These are phyloP conservation scores for Fusarium sp. DNA, from an alignment of 2,329 filamentous ascomycete species.

Conservation along the genomic window DNA sequence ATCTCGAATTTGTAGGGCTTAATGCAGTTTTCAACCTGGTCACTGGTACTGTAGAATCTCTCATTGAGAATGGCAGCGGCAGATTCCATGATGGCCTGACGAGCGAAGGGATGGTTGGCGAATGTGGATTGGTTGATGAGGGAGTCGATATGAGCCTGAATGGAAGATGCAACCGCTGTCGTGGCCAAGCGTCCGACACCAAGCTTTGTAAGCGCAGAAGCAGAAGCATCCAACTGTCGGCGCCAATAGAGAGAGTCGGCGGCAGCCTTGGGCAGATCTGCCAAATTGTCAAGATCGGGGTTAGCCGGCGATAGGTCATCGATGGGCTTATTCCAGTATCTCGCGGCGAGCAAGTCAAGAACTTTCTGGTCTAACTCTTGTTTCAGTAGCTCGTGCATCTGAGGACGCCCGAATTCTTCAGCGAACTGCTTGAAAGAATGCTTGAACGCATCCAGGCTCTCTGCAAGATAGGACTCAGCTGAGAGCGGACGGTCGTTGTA, in stretches of 20 bases:
- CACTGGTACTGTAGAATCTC: constrained; percentile 94
- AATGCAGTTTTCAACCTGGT: constrained; percentile 98
- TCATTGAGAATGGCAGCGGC: constrained; percentile 91
- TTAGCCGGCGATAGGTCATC: constrained; percentile 76
- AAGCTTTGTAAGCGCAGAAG: constrained; percentile 88
- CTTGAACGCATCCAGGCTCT: constrained; percentile 95
- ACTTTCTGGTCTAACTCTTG: constrained; percentile 93
- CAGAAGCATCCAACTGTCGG: constrained; percentile 91
- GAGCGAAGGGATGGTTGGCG: constrained; percentile 87
- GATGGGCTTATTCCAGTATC: constrained; percentile 97
- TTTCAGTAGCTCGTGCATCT: constrained; percentile 91
- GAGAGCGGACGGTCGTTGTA: constrained; percentile 97
- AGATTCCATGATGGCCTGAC: constrained; percentile 91
- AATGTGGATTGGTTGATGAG: constrained; percentile 86
- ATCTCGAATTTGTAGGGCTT: constrained; percentile 99
- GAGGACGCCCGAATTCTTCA: constrained; percentile 85
- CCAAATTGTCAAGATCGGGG: constrained; percentile 75
- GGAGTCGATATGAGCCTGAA: constrained; percentile 83
- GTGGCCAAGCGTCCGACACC: constrained; percentile 93
- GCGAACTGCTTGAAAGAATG: constrained; percentile 96
- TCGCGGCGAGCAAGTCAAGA: constrained; percentile 87
- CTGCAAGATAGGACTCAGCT: constrained; percentile 94
- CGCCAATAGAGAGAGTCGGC: constrained; percentile 90
- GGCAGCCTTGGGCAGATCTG: constrained; percentile 84
- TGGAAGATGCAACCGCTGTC: constrained; percentile 85